Conservation (phyloP, 2,329 filamentous ascomycete species). For the Beauveria sp. region DNA sequence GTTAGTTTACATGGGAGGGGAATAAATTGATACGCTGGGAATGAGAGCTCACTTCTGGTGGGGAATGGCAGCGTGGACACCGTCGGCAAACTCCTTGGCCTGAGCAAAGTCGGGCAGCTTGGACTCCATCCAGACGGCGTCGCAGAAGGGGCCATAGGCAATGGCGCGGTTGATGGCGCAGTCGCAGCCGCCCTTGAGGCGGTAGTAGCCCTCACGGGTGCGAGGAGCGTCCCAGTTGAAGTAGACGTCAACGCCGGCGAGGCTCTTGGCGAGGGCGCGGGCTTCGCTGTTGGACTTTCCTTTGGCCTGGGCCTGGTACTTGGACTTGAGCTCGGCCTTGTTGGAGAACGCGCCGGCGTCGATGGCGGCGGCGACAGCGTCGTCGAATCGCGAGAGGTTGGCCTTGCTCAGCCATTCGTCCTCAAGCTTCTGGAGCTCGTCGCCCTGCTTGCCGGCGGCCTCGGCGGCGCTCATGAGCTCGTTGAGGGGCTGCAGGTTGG, state of each 20-base stretch:
- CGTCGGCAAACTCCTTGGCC: conserved; percentile 86
- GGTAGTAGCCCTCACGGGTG: conserved; percentile 91
- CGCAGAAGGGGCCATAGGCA: conserved; percentile 86
- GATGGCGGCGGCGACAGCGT: conserved; percentile 80
- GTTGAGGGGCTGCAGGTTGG: conserved; percentile 72
- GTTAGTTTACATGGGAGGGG: conserved; percentile 13
- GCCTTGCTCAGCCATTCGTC: conserved; percentile 79
- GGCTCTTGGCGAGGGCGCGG: conserved; percentile 65
- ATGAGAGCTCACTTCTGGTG: conserved; percentile 73
- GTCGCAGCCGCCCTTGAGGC: conserved; percentile 83
- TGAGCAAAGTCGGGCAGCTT: conserved; percentile 89
- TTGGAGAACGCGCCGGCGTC: conserved; percentile 57
- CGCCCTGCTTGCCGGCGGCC: conserved; percentile 69
- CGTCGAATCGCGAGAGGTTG: conserved; percentile 78
- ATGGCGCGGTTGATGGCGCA: conserved; percentile 86
- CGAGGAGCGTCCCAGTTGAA: conserved; percentile 95
- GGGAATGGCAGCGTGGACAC: conserved; percentile 89
- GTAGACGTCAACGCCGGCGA: conserved; percentile 74
- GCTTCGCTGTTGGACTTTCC: conserved; percentile 84
- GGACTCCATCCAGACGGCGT: conserved; percentile 99
- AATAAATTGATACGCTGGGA: background rate
- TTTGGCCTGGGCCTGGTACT: conserved; percentile 61
- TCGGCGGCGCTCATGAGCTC: conserved; percentile 89
- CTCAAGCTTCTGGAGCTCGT: conserved; percentile 81
- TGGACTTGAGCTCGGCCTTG: conserved; percentile 58